Percentiles rank a stretch among this genome's conserved stretches.
These are phyloP conservation scores for Paramecium octaurelia DNA, from an alignment of 73 alveolate species.

Conservation along the genomic window DNA sequence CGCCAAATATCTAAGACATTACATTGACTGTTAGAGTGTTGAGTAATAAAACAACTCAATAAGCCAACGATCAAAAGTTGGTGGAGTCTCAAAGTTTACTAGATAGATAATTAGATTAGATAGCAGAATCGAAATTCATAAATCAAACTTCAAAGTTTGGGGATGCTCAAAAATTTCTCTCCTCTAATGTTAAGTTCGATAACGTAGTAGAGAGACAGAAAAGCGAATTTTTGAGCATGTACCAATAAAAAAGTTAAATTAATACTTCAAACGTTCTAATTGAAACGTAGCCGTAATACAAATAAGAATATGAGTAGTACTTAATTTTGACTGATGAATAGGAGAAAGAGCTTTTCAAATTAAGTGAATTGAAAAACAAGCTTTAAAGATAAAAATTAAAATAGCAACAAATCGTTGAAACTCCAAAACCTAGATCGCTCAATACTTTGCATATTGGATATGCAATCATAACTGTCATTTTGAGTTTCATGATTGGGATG, in stretches of 20 bases:
- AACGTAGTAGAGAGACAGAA: not conserved
- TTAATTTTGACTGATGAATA: not conserved
- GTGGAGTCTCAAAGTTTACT: not conserved
- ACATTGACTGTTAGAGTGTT: not conserved
- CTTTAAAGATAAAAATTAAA: not conserved
- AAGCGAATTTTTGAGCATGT: not conserved
- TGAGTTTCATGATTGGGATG: not conserved
- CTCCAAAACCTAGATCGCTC: not conserved
- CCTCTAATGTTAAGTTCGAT: not conserved
- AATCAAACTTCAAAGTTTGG: not conserved
- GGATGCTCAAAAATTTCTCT: not conserved
- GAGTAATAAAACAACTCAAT: not conserved
- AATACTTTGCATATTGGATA: not conserved
- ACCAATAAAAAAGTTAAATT: not conserved
- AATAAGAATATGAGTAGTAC: not conserved
- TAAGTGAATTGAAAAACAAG: slow-evolving; percentile 7
- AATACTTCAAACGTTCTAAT: not conserved
- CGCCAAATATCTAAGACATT: not conserved
- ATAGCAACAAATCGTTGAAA: not conserved
- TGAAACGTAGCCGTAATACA: not conserved
- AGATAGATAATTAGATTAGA: not conserved
- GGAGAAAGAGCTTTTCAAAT: not conserved
- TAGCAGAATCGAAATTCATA: not conserved
- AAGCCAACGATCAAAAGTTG: not conserved
- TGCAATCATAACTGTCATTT: not conserved